Conservation (phyloP, 805 yeast species). For the Yarrowia sp. region DNA sequence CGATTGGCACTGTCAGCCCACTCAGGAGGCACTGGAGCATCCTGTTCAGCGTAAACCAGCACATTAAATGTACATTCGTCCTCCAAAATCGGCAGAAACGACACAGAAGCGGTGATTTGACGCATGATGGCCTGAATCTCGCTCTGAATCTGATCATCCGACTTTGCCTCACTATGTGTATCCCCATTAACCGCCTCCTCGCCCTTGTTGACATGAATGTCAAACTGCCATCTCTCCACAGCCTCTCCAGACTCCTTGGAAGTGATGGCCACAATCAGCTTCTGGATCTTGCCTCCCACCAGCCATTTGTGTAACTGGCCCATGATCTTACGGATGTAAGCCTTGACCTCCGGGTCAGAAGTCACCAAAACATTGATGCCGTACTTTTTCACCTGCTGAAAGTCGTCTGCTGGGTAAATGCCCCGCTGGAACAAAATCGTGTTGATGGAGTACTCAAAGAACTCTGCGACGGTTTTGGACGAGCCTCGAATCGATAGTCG, state of each 20-base stretch:
- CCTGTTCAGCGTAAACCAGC: conserved; percentile 68
- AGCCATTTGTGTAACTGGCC: conserved; percentile 73
- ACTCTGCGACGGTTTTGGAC: conserved; percentile 74
- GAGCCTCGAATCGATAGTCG: conserved; percentile 72
- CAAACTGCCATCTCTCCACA: conserved; percentile 86
- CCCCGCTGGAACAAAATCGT: conserved; percentile 85
- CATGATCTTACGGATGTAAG: conserved; percentile 65
- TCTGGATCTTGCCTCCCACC: conserved; percentile 61
- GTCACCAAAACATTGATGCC: conserved; percentile 72
- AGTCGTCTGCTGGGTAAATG: conserved; percentile 84
- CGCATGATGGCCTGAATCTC: conserved; percentile 85
- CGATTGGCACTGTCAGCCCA: conserved; percentile 80
- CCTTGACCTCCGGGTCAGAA: conserved; percentile 70
- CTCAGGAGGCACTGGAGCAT: conserved; percentile 66
- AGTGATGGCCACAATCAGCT: conserved; percentile 69
- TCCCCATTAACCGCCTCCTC: not conserved
- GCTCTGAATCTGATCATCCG: conserved; percentile 53
- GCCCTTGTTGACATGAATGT: conserved; percentile 47
- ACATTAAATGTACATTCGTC: conserved; percentile 76
- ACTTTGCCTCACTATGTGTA: conserved; percentile 33
- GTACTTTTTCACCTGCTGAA: conserved; percentile 71
- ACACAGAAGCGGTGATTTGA: conserved; percentile 83
- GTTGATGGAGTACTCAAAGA: conserved; percentile 77
- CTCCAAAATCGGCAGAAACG: conserved; percentile 75
- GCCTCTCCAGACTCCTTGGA: conserved; percentile 63